These are phyloP conservation scores for Pichia thaimueangensis DNA, from an alignment of 805 yeast genomes.

Conservation along the genomic window DNA sequence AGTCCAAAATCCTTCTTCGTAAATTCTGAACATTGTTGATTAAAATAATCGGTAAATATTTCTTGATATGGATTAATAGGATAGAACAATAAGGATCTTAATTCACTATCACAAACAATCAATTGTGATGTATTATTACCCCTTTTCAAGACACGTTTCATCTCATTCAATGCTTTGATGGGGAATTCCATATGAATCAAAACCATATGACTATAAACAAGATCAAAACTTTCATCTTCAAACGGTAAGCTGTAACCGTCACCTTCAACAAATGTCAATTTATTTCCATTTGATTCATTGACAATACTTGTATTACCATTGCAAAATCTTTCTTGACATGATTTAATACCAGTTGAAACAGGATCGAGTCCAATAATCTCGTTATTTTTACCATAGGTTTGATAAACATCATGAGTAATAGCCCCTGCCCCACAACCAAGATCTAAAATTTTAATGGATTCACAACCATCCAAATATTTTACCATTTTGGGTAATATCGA, in stretches of 20 bases:
- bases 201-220: conserved; percentile 36
- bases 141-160: conserved; percentile 32
- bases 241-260: conserved; percentile 30
- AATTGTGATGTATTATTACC: conserved; percentile 24
- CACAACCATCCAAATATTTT: conserved; percentile 24
- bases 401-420: conserved; percentile 31
- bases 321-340: not conserved
- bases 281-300: conserved; percentile 6
- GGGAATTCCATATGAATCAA: conserved; percentile 33
- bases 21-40: not conserved
- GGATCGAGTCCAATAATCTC: conserved; percentile 27
- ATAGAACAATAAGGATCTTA: conserved; percentile 5
- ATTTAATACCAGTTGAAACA: conserved; percentile 15
- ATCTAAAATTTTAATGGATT: conserved; percentile 27
- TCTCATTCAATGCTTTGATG: conserved; percentile 29
- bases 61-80: conserved; percentile 3
- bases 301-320: not conserved
- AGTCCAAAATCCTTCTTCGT: not conserved
- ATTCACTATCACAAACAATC: conserved; percentile 29
- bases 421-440: conserved; percentile 41
- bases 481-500: conserved; percentile 26
- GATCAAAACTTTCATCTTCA: conserved; percentile 33
- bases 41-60: not conserved
- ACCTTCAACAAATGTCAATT: conserved; percentile 23
- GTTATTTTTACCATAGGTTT: conserved; percentile 31